Evolutionary conservation across 73 alveolate species (phyloP), one percentile per base, ranked within the genome.

Genomic region (Effrenium voratum): DNA sequence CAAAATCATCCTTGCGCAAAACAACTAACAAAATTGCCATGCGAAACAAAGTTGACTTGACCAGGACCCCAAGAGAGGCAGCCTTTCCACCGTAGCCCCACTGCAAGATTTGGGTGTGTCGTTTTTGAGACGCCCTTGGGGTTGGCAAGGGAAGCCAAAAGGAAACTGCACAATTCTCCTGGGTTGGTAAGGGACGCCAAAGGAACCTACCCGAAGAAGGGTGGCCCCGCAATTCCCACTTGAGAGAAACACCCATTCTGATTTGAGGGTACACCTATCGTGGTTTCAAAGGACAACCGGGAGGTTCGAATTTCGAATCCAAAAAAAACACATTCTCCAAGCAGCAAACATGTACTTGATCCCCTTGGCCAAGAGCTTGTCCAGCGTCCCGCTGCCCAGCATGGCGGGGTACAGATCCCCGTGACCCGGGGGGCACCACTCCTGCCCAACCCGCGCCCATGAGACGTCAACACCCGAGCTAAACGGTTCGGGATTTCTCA

Each of bases 341-440:
- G 82, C 32, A 16, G 82, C 82, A 32, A 72, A 72, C 82, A 72
- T 72, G 82, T 72, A 72, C 82, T 72, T 72, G 82, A 72, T 38
- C 1, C 52, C 93, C 79, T 84, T 41, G 46, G 94, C 81, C 94
- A 86, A 19, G 32, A 86, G 66, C 3, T 52, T 44, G 36, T 86
- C 94, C 63, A 86, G 22, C 0, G 94, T 72, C 5, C 94, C 94
- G 41, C 82, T 57, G 60, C 98, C 98, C 57, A 91, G 57, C 98
- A 91, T 91, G 86, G 98, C 98, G 3, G 98, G 98, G 49, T 91
- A 91, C 41, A 91, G 76, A 49, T 91, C 90, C 8, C 88, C 88
- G 44, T 91, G 98, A 15, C 88, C 88, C n/a, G 95, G 83, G 1
- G 83, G 95, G 66, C 82, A n/a, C n/a, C n/a, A n/a, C n/a, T n/a